Evolutionary conservation across 1,284 basidiomycete genomes (phyloP), one percentile per base, ranked within the genome.

Genomic region (Gymnopus androsaceus): DNA sequence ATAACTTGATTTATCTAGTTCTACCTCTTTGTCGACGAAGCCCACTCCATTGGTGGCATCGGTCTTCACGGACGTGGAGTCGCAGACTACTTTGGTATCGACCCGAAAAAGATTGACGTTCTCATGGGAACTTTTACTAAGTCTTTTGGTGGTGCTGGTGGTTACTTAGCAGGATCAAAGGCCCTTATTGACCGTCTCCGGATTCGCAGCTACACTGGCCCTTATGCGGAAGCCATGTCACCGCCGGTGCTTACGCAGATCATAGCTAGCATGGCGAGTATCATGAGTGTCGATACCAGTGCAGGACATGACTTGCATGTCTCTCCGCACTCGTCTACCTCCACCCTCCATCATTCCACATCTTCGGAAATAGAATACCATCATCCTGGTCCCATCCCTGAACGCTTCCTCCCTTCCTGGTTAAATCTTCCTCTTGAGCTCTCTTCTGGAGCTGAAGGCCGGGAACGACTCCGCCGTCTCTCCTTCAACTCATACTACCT

Each of bases 81-180:
- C 4, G 88, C 88, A 58, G 95, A 99, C 71, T 99, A 98, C 77
- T 99, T 96, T 71, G 87, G 86, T 55, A 76, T 98, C 59, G 79
- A 93, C 65, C 94, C 95, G 2, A 79, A 80, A 9, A 80, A 82
- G 33, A 81, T 98, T 59, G 96, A 99, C 69, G 84, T 99, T 61
- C 84, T 98, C 61, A 99, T 99, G 96, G 96, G 96, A 55, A 99
- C 96, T 0, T 97, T 99, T 70, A 99, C 96, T 36, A 99, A 99
- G 74, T 98, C 95, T 0, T 99, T 99, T 68, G 97, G 96, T 57
- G 95, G 96, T 2, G 91, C 95, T 0, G 96, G 96, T 54, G 96
- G 96, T 14, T 98, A 99, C 76, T 88, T 99, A 63, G 83, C 94
- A 3, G 96, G 93, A 5, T 84, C 75, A 65, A 94, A 94, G 69